Evolutionary conservation across 1,284 basidiomycete genomes (phyloP).

Genomic region (Pyrrhoderma noxium): DNA sequence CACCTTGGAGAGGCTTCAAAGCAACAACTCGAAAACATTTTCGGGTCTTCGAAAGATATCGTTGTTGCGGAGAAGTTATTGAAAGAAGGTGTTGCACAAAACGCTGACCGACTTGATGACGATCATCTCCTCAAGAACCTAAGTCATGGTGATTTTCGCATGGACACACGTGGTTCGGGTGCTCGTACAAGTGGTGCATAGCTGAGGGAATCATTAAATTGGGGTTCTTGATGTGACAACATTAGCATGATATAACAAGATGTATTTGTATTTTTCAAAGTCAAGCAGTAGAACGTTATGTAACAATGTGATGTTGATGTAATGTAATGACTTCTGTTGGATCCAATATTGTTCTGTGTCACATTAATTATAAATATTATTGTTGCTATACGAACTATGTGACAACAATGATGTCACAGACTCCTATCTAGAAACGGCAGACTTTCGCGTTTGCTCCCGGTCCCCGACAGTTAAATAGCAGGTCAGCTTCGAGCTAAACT

Average conservation of each 20-base stretch:
- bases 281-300: too few species aligned
- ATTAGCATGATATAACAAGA: conserved; percentile 3
- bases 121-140: conserved; percentile 16
- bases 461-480: too few species aligned
- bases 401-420: too few species aligned
- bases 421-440: too few species aligned
- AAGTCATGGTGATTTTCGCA: conserved; percentile 5
- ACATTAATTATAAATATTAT: too few species aligned
- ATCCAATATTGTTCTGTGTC: too few species aligned
- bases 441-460: too few species aligned
- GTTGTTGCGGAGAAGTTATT: conserved; percentile 57
- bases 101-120: conserved; percentile 36
- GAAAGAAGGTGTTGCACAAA: conserved; percentile 51
- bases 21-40: conserved; percentile 68
- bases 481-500: too few species aligned
- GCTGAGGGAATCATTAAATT: too few species aligned
- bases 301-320: too few species aligned
- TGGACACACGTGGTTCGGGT: conserved; percentile 20
- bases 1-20: conserved; percentile 62
- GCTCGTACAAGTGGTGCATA: conserved; percentile 29
- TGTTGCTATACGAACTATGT: too few species aligned
- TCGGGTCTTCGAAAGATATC: conserved; percentile 56
- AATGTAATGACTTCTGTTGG: too few species aligned
- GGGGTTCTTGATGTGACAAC: neutral
- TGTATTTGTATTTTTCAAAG: conserved; percentile 8